Evolutionary conservation across 345 rosid species (phyloP).

Genomic region (Eucalyptus virginea): DNA sequence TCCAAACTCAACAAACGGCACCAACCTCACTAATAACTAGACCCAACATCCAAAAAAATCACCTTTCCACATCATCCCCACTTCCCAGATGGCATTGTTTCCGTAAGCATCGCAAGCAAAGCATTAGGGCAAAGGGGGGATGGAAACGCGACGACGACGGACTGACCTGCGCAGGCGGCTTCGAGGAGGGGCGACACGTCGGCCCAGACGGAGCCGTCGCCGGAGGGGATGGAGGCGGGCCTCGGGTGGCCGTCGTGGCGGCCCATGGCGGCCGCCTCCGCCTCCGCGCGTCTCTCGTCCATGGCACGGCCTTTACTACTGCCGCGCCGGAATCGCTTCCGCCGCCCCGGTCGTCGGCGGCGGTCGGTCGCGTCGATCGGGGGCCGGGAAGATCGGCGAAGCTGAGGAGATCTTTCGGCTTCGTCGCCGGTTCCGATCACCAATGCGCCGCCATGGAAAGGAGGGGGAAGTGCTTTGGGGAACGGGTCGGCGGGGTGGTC

Average conservation of each 20-base stretch:
- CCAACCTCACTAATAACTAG: not conserved
- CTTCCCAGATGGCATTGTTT: not conserved
- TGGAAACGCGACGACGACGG: not conserved
- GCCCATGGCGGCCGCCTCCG: slow-evolving; percentile 3
- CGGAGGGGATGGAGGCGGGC: slow-evolving; percentile 38
- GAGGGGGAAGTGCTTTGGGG: not conserved
- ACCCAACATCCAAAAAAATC: not conserved
- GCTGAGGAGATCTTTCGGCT: not conserved
- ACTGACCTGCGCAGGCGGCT: slow-evolving; percentile 54
- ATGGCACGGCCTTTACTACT: not conserved
- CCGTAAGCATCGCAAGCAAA: not conserved
- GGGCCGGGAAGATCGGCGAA: not conserved
- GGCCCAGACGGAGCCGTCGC: slow-evolving; percentile 64
- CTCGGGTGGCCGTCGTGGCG: slow-evolving; percentile 1
- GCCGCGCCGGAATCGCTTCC: not conserved
- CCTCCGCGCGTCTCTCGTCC: not conserved
- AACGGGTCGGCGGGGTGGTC: not conserved
- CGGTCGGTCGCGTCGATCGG: not conserved
- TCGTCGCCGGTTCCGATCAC: not conserved
- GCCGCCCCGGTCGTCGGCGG: not conserved
- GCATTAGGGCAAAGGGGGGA: not conserved
- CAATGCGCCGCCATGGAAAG: not conserved
- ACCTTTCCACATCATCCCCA: not conserved
- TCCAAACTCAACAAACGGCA: not conserved
- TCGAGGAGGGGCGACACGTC: slow-evolving; percentile 65